Evolutionary conservation across 2,329 filamentous ascomycete genomes (phyloP).

Genomic region (Stachybotrys elegans): DNA sequence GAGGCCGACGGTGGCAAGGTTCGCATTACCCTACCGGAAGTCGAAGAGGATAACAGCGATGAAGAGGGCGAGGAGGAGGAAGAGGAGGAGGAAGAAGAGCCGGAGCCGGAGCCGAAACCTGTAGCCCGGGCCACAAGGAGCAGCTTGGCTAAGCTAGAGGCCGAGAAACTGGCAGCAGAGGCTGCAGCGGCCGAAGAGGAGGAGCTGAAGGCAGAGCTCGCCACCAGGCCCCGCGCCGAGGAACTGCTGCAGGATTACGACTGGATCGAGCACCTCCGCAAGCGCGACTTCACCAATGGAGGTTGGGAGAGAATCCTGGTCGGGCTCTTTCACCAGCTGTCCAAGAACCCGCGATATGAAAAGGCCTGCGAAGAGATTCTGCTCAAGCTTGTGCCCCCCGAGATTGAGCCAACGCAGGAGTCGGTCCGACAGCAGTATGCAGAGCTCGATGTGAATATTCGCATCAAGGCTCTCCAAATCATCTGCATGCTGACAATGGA

Average conservation of each 20-base stretch:
- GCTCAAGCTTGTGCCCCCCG: slow-evolving; percentile 71
- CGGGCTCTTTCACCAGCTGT: slow-evolving; percentile 79
- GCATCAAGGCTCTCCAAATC: slow-evolving; percentile 75
- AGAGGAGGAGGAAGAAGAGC: slow-evolving; percentile 48
- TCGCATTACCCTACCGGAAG: slow-evolving; percentile 70
- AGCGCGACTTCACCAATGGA: slow-evolving; percentile 79
- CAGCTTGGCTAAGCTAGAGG: slow-evolving; percentile 77
- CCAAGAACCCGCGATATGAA: slow-evolving; percentile 65
- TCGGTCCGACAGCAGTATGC: slow-evolving; percentile 70
- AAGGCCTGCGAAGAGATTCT: slow-evolving; percentile 75
- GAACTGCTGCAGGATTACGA: slow-evolving; percentile 70
- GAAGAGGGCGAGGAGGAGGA: slow-evolving; percentile 57
- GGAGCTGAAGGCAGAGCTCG: slow-evolving; percentile 39
- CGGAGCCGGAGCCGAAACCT: slow-evolving; percentile 66
- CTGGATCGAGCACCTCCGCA: slow-evolving; percentile 81
- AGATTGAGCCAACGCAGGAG: slow-evolving; percentile 69
- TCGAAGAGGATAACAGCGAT: slow-evolving; percentile 65
- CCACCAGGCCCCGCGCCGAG: slow-evolving; percentile 61
- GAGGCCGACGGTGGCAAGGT: slow-evolving; percentile 73
- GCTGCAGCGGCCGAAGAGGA: slow-evolving; percentile 49
- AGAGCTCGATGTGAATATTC: slow-evolving; percentile 74
- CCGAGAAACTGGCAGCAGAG: slow-evolving; percentile 60
- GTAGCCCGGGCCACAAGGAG: slow-evolving; percentile 73
- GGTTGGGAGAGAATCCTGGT: slow-evolving; percentile 91
- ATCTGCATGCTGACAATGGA: slow-evolving; percentile 81